Evolutionary conservation across 257 asterid species (phyloP), one percentile per base, ranked within the genome.

Genomic region (Knoxia roxburghii): DNA sequence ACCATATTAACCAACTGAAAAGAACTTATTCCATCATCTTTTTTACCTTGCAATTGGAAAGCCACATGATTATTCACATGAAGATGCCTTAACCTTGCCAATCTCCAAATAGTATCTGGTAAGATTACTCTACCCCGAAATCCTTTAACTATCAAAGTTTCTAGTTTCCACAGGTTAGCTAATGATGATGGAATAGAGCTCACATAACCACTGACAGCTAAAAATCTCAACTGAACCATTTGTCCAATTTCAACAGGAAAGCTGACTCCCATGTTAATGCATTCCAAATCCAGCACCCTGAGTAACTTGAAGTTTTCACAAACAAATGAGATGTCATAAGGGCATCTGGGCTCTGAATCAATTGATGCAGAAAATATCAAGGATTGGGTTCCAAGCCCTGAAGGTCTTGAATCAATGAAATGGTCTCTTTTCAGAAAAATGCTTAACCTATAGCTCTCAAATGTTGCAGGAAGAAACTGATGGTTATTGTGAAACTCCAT

Each of bases 151-250:
- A 64, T 1, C 26, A 64, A 5, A 64, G 30, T 46, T 64, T 64
- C 58, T 32, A 64, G 58, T 29, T 48, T 30, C 58, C 69, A 17
- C 27, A 64, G 58, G 45, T 48, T 29, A 29, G 69, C 58, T 29
- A 64, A 18, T 29, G 69, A 48, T 9, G 26, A 14, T 29, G 69
- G 69, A 7, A 64, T 48, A 5, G 58, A 29, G 1, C 0, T 2
- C n/a, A 64, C 20, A 46, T 64, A 64, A 6, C 69, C 69, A 27
- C 69, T 48, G 12, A 65, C 49, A 20, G 69, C 59, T 29, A 65
- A 49, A 21, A 7, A 45, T 21, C 60, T 65, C 69, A 65, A 49
- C 2, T 30, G 69, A 32, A 65, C 48, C 23, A 65, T 13, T n/a
- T 48, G 48, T 20, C 33, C 69, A 2, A 65, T 65, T 49, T 65